Evolutionary conservation across 371 early-diverging fungal species (phyloP).

Genomic region (Dentiscutata heterogama): DNA sequence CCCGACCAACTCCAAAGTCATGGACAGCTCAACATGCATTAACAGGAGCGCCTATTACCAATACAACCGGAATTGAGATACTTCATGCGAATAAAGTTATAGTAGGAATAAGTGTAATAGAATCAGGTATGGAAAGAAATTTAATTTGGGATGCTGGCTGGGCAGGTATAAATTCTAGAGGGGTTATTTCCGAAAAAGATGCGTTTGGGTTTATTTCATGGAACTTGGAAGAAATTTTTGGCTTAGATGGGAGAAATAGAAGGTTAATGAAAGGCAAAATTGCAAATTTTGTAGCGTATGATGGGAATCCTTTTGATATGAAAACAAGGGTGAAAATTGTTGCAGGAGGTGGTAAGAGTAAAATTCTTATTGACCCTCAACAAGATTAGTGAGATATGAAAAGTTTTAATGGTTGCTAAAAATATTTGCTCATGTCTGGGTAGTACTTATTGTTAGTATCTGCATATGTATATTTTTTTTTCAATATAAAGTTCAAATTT

Average conservation of each 20-base stretch:
- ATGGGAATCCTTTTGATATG: slow-evolving; percentile 46
- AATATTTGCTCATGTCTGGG: no score
- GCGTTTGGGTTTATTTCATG: slow-evolving; percentile 80
- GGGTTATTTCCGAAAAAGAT: slow-evolving; percentile 65
- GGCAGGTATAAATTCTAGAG: slow-evolving; percentile 61
- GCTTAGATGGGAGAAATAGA: slow-evolving; percentile 10
- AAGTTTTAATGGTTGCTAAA: no score
- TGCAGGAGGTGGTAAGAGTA: slow-evolving; percentile 27
- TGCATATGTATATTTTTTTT: no score
- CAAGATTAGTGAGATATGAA: slow-evolving; percentile 14
- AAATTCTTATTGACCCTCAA: slow-evolving; percentile 41
- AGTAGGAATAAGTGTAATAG: slow-evolving; percentile 66
- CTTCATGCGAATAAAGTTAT: slow-evolving; percentile 73
- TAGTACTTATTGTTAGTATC: no score
- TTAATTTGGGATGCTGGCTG: slow-evolving; percentile 85
- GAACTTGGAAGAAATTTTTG: slow-evolving; percentile 68
- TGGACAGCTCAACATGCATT: slow-evolving; percentile 80
- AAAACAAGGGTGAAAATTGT: slow-evolving; percentile 17
- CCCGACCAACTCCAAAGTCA: slow-evolving; percentile 70
- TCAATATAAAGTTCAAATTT: no score
- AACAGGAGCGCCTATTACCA: slow-evolving; percentile 67
- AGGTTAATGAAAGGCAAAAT: slow-evolving; percentile 13
- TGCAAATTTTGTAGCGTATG: slow-evolving; percentile 47
- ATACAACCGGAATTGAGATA: slow-evolving; percentile 68
- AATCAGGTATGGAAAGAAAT: slow-evolving; percentile 69